Percentiles rank a stretch among this genome's conserved stretches.
These are phyloP conservation scores for Raphanus hybrid DNA, from an alignment of 441 rosid genomes.

Conservation along the genomic window DNA sequence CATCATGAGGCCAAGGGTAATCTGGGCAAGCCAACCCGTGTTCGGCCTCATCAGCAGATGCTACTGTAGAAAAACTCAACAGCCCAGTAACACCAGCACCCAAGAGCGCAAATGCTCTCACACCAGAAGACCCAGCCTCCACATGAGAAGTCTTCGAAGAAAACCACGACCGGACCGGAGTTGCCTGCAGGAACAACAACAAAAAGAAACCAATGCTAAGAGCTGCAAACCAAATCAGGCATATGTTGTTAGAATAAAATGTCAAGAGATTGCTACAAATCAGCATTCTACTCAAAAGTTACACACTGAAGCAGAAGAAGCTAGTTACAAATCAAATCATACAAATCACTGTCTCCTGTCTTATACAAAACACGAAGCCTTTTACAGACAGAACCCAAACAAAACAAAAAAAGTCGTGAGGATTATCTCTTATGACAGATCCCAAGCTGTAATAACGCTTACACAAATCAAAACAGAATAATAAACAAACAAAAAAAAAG, in stretches of 20 bases:
- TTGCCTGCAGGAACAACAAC: conserved; percentile 51
- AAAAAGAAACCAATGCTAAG: conserved; percentile 21
- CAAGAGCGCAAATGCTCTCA: conserved; percentile 71
- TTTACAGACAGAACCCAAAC: not conserved
- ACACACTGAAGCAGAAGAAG: not conserved
- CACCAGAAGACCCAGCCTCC: conserved; percentile 59
- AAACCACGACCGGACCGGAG: conserved; percentile 61
- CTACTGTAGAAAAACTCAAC: conserved; percentile 76
- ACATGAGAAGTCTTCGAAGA: conserved; percentile 67
- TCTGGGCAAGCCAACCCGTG: conserved; percentile 84
- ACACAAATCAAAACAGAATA: not conserved
- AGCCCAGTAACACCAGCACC: conserved; percentile 94
- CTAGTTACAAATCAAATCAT: conserved; percentile 4
- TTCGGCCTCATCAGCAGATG: conserved; percentile 99
- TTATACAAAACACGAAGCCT: not conserved
- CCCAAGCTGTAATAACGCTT: conserved; percentile 18
- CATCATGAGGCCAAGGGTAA: conserved; percentile 99
- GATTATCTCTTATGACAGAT: conserved; percentile 4
- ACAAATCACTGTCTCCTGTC: conserved; percentile 3
- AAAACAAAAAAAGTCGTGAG: not conserved
- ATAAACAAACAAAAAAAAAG: not conserved
- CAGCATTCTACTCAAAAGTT: too few species aligned
- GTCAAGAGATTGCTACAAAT: not conserved
- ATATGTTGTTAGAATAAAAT: too few species aligned
- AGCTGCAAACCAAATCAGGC: not conserved